phyloP scores from a whole-genome alignment of 352 stramenopile genomes.

The Peronospora tabacina region DNA sequence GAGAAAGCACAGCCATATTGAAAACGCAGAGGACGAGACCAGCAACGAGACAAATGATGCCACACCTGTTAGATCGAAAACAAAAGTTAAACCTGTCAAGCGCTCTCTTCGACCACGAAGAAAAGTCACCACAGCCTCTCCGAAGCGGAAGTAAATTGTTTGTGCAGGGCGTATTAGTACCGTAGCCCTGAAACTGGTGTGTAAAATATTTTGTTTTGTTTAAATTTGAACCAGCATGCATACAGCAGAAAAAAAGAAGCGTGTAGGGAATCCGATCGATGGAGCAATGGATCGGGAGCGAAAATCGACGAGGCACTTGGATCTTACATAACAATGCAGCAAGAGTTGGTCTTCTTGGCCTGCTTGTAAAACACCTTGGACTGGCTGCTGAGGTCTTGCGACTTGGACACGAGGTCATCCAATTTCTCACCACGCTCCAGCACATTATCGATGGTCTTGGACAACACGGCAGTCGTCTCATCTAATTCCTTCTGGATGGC shows the following conservation, averaged over 20 bases:
- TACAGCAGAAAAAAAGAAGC: constrained; percentile 24
- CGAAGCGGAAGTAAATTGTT: constrained; percentile 29
- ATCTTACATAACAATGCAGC: constrained; percentile 91
- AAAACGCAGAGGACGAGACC: constrained; percentile 35
- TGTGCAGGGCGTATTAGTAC: constrained; percentile 1
- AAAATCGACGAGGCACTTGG: constrained; percentile 11
- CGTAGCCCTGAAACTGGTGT: constrained; percentile 10
- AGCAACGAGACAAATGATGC: constrained; percentile 50
- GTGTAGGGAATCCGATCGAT: constrained; percentile 20
- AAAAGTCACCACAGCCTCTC: constrained; percentile 36
- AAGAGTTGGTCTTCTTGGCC: constrained; percentile 98
- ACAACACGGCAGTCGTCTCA: constrained; percentile 97
- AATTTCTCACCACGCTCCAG: constrained; percentile 97
- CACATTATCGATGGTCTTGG: constrained; percentile 99
- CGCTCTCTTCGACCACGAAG: constrained; percentile 55
- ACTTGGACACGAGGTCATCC: constrained; percentile 98
- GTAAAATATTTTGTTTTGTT: constrained; percentile 33
- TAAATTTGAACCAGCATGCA: constrained; percentile 40
- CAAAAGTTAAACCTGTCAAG: constrained; percentile 16
- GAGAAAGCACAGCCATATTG: constrained; percentile 21
- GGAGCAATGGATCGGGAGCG: constrained; percentile 6
- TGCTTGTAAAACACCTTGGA: constrained; percentile 99
- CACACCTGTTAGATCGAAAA: constrained; percentile 18
- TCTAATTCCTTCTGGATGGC: constrained; percentile 99
- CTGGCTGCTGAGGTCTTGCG: constrained; percentile 95